Evolutionary conservation across 768 basidiomycete genomes (phyloP).

Genomic region (Trametes maxima): DNA sequence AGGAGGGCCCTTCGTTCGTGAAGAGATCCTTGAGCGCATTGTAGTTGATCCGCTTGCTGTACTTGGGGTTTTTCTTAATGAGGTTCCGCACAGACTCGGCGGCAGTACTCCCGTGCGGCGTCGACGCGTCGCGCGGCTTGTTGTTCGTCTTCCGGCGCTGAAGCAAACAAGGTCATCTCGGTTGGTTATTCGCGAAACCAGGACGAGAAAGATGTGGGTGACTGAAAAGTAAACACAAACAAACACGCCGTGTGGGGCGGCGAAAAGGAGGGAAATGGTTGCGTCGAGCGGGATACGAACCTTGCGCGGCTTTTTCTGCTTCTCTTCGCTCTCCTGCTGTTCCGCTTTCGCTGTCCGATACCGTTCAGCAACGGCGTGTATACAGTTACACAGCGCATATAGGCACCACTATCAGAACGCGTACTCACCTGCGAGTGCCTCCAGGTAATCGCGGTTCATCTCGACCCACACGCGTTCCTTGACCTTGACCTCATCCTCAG

Average conservation of each 20-base stretch:
- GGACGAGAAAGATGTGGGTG: slow-evolving; percentile 1
- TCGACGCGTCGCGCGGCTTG: slow-evolving; percentile 75
- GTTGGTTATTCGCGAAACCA: neutral
- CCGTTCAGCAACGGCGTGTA: slow-evolving; percentile 45
- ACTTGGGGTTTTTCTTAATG: slow-evolving; percentile 82
- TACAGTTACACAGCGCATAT: neutral
- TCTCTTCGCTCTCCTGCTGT: slow-evolving; percentile 41
- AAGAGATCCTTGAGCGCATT: slow-evolving; percentile 85
- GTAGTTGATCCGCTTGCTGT: slow-evolving; percentile 94
- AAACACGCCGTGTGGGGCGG: slow-evolving; percentile 7
- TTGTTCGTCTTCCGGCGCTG: slow-evolving; percentile 70
- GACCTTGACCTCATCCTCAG: slow-evolving; percentile 77
- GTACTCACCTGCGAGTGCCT: slow-evolving; percentile 77
- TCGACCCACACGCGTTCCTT: slow-evolving; percentile 96
- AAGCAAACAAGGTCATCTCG: slow-evolving; percentile 6
- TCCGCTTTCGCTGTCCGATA: slow-evolving; percentile 67
- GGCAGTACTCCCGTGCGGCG: slow-evolving; percentile 66
- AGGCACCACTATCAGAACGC: slow-evolving; percentile 2
- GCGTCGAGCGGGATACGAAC: slow-evolving; percentile 57
- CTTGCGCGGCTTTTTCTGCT: slow-evolving; percentile 67
- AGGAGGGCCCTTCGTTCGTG: slow-evolving; percentile 28
- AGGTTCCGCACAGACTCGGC: slow-evolving; percentile 79
- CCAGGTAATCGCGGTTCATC: slow-evolving; percentile 87
- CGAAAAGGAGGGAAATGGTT: slow-evolving; percentile 34
- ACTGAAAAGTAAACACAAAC: slow-evolving; percentile 15